Evolutionary conservation across 768 basidiomycete species (phyloP).

Genomic region (Termitomyces sp.): DNA sequence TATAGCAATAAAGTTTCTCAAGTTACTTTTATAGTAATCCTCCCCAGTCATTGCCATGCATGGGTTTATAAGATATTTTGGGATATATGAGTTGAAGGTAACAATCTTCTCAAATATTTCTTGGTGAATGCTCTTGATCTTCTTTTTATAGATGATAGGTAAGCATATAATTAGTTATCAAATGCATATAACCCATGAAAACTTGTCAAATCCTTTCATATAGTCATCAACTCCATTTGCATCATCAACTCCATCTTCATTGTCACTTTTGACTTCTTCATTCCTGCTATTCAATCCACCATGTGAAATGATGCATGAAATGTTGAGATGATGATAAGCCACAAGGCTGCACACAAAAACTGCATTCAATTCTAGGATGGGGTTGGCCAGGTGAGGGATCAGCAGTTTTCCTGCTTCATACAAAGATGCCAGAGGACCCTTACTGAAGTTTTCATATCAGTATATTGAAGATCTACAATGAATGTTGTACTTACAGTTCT

Average conservation of each 20-base stretch:
- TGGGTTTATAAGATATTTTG: not conserved
- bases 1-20: not conserved
- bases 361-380: not conserved
- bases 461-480: too few relatives aligned
- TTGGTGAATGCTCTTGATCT: not conserved
- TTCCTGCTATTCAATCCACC: too few relatives aligned
- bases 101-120: not conserved
- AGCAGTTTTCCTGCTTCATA: not conserved
- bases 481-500: too few relatives aligned
- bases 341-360: not conserved
- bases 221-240: too few relatives aligned
- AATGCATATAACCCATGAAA: too few relatives aligned
- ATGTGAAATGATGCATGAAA: not conserved
- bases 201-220: too few relatives aligned
- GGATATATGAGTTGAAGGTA: not conserved
- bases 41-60: not conserved
- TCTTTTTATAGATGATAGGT: too few relatives aligned
- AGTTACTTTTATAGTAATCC: not conserved
- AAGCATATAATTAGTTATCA: too few relatives aligned
- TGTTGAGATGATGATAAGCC: not conserved
- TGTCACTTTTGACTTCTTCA: not conserved
- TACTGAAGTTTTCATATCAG: not conserved
- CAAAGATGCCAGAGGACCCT: not conserved
- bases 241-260: not conserved
- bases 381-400: not conserved